Base-by-base conservation (phyloP, 1,284 basidiomycete genomes). In the Meira nashicola region DNA sequence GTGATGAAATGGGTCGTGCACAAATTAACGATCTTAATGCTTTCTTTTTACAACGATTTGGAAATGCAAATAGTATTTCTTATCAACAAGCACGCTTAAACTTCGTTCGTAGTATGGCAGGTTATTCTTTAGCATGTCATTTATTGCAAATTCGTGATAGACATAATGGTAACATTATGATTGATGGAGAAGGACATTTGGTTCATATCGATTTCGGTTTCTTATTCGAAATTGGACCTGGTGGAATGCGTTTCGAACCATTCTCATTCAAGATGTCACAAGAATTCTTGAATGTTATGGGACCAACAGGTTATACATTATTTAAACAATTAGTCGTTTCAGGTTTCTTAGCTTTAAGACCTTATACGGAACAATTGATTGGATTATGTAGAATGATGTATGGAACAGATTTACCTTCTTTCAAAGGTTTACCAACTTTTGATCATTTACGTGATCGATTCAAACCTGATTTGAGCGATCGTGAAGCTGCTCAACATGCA, bases 91-190 rank as follows among this genome's bases (percentile, higher is more conserved):
- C 95, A 48, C 86, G 94, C 28, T 83, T 91, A 66, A 96, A 96
- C 80, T 99, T 99, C 77, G 91, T 99, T 66, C 92, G 95, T 77
- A 94, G 91, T 1, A 98, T 98, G 95, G 95, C 95, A 1, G 95
- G 92, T 17, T 99, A 99, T 80, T 96, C 92, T 39, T 87, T 98
- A n/a, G 90, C 92, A 11, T 98, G 94, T 79, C 97, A 96, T 79
- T 92, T 97, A 64, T 80, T 97, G 41, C 94, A 98, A 79, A 92
- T 97, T 80, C 94, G 95, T 80, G 95, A 98, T 78, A 82, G 94
- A 39, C 94, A 98, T 80, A 97, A 97, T 75, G 94, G 94, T 19
- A 98, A 98, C 78, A 97, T 97, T 74, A 95, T 98, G 93, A 94
- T 98, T 62, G 92, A 96, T 74, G 91, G 89, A 7, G 89, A 93